phyloP scores from a whole-genome alignment of 1,284 basidiomycete species.

The Ustilago lituana region DNA sequence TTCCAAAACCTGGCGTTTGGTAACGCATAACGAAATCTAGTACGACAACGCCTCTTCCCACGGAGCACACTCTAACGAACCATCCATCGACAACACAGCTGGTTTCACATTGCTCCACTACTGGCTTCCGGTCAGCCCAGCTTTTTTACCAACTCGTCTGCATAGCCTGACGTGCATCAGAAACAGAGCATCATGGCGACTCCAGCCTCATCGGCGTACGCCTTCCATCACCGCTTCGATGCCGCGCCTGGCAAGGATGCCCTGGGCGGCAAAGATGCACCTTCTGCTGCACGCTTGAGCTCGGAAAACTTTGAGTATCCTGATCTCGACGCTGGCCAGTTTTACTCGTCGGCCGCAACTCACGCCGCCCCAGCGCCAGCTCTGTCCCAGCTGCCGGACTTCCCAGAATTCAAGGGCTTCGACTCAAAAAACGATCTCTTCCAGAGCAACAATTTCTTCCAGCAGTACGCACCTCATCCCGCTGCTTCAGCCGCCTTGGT shows the following conservation, averaged over 20 bases:
- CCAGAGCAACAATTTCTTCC: slow-evolving; percentile 32
- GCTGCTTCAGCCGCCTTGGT: slow-evolving; percentile 26
- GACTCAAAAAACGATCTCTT: slow-evolving; percentile 27
- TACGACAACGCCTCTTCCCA: too few relatives aligned
- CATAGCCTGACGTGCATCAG: not conserved
- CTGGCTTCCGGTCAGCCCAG: too few relatives aligned
- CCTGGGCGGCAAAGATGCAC: too few relatives aligned
- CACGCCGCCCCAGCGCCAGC: slow-evolving; percentile 16
- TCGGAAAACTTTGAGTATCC: slow-evolving; percentile 35
- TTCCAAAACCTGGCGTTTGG: too few relatives aligned
- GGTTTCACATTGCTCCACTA: too few relatives aligned
- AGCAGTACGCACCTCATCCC: slow-evolving; percentile 34
- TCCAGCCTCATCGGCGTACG: slow-evolving; percentile 29
- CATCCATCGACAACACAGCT: too few relatives aligned
- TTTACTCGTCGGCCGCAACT: slow-evolving; percentile 33
- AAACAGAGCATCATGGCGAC: slow-evolving; percentile 25
- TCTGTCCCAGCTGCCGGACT: slow-evolving; percentile 24
- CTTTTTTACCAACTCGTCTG: too few relatives aligned
- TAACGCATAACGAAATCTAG: too few relatives aligned
- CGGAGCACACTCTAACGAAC: too few relatives aligned
- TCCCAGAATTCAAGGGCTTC: slow-evolving; percentile 41
- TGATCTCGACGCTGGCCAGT: slow-evolving; percentile 40
- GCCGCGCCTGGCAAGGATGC: slow-evolving; percentile 16
- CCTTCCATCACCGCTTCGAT: slow-evolving; percentile 46
- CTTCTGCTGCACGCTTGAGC: slow-evolving; percentile 2